These are phyloP conservation scores for Lipomyces yamadae DNA, from an alignment of 805 yeast genomes.

Conservation along the genomic window DNA sequence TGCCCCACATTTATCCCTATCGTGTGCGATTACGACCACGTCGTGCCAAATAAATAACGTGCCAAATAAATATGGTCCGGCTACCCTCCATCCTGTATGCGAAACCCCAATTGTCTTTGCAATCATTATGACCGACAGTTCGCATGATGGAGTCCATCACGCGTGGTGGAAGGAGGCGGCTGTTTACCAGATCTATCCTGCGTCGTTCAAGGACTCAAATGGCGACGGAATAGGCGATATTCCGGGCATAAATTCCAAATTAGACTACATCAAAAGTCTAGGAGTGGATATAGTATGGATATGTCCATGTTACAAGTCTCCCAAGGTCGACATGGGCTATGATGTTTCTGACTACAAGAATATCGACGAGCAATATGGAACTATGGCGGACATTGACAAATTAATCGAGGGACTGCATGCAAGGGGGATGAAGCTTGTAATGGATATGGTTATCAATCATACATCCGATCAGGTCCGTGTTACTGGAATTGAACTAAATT, in stretches of 20 bases:
- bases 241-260: slow-evolving; percentile 56
- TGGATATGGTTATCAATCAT: slow-evolving; percentile 65
- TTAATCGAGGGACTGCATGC: slow-evolving; percentile 56
- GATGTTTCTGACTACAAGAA: slow-evolving; percentile 61
- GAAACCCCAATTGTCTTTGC: neutral
- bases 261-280: slow-evolving; percentile 57
- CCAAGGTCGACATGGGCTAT: slow-evolving; percentile 68
- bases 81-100: neutral
- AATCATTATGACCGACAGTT: neutral
- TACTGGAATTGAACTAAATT: neutral
- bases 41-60: neutral
- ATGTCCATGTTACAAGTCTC: slow-evolving; percentile 63
- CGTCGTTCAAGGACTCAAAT: slow-evolving; percentile 63
- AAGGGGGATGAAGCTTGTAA: slow-evolving; percentile 57
- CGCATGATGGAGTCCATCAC: neutral
- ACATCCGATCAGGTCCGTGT: slow-evolving; percentile 49
- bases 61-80: neutral
- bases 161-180: slow-evolving; percentile 9
- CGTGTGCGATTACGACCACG: too few species aligned
- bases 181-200: slow-evolving; percentile 66
- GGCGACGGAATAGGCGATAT: slow-evolving; percentile 66
- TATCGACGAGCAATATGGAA: slow-evolving; percentile 47
- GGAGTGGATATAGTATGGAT: slow-evolving; percentile 62
- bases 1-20: too few species aligned
- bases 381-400: slow-evolving; percentile 41